Conservation (phyloP, 257 asterid species). For the Solanum commersonii region DNA sequence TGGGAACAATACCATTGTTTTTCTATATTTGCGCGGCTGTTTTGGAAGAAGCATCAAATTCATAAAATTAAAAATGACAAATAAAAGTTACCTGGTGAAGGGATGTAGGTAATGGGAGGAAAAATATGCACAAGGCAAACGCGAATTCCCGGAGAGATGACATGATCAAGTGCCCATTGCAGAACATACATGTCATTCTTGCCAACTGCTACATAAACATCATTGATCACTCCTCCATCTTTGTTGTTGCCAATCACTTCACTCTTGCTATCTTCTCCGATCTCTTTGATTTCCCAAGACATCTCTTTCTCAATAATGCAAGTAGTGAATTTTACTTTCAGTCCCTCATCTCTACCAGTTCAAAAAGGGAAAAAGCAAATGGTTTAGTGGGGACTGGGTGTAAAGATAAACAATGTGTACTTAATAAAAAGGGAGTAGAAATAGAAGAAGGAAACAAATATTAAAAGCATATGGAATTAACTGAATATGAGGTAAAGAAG, state of each 20-base stretch:
- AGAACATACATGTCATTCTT: constrained; percentile 62
- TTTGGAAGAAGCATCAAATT: background rate
- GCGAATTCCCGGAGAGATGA: constrained; percentile 40
- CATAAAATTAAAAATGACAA: background rate
- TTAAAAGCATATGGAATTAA: background rate
- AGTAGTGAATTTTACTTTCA: background rate
- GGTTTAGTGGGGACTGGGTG: background rate
- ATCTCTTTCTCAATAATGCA: background rate
- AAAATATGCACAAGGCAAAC: constrained; percentile 61
- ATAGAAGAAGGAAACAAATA: background rate
- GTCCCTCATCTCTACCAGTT: background rate
- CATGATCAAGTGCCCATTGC: constrained; percentile 67
- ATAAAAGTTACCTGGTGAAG: constrained; percentile 51
- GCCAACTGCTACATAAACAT: constrained; percentile 71
- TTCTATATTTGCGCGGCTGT: background rate
- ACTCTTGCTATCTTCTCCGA: constrained; percentile 46
- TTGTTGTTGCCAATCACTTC: constrained; percentile 7
- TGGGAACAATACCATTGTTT: background rate
- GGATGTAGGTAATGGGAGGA: constrained; percentile 48
- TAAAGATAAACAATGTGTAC: background rate
- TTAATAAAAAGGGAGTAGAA: background rate
- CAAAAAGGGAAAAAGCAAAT: background rate
- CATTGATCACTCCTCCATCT: constrained; percentile 7
- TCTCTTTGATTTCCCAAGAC: constrained; percentile 68
- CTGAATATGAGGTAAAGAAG: background rate